Evolutionary conservation across 768 basidiomycete species (phyloP).

Genomic region (Russula foetens): DNA sequence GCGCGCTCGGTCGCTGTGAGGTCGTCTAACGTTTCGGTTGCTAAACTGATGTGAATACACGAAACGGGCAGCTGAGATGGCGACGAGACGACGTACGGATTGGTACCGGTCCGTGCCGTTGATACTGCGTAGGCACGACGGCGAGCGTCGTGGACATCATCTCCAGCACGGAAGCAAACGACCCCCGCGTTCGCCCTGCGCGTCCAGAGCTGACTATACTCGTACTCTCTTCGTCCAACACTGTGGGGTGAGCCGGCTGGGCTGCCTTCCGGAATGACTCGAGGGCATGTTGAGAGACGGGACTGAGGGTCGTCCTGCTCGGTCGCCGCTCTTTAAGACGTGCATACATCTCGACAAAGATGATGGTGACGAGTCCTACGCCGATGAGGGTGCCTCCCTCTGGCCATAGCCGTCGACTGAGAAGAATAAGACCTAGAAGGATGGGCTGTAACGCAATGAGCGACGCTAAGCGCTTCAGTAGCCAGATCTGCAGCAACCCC

Average conservation of each 20-base stretch:
- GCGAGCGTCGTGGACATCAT: constrained; percentile 79
- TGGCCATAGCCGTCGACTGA: constrained; percentile 60
- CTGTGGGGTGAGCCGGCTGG: constrained; percentile 28
- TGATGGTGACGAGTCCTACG: constrained; percentile 42
- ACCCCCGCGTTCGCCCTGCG: constrained; percentile 45
- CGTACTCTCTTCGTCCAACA: constrained; percentile 42
- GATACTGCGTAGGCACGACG: constrained; percentile 55
- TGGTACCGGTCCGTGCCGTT: constrained; percentile 52
- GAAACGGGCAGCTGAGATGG: neutral
- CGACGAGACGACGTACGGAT: constrained; percentile 44
- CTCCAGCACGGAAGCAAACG: constrained; percentile 74
- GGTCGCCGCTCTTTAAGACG: constrained; percentile 41
- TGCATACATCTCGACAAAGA: constrained; percentile 57
- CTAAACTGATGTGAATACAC: constrained; percentile 26
- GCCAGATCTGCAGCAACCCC: constrained; percentile 66
- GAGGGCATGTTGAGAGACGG: constrained; percentile 51
- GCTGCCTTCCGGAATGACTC: constrained; percentile 44
- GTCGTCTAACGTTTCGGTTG: constrained; percentile 75
- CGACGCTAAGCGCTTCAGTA: constrained; percentile 65
- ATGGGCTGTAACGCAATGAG: constrained; percentile 65
- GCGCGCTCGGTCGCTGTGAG: constrained; percentile 71
- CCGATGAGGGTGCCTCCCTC: constrained; percentile 60
- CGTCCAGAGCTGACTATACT: constrained; percentile 37
- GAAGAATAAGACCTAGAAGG: constrained; percentile 62
- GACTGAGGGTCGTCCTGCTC: constrained; percentile 41